Evolutionary conservation across 306 rosid species (phyloP).

Genomic region (Citrullus mucosospermus): DNA sequence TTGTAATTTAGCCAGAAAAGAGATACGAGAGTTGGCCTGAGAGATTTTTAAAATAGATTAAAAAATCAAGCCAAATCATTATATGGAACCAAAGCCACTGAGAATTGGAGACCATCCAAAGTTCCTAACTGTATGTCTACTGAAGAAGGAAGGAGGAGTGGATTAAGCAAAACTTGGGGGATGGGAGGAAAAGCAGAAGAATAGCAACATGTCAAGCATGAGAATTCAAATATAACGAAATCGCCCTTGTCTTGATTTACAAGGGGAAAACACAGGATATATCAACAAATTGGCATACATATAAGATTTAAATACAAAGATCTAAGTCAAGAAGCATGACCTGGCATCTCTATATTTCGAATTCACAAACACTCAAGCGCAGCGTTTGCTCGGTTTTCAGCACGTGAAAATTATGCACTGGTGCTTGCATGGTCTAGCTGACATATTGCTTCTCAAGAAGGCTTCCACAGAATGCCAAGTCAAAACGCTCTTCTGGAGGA

Average conservation of each 20-base stretch:
- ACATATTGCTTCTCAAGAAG: conserved; percentile 86
- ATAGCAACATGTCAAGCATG: not conserved
- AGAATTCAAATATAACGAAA: not conserved
- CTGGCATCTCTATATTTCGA: not conserved
- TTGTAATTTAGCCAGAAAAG: too few species aligned
- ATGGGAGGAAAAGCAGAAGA: not conserved
- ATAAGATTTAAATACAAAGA: not conserved
- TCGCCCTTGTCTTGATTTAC: not conserved
- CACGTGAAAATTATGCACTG: not conserved
- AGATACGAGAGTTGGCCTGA: too few species aligned
- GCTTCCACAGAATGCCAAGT: conserved; percentile 73
- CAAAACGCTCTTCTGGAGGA: conserved; percentile 87
- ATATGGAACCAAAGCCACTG: too few species aligned
- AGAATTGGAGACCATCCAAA: too few species aligned
- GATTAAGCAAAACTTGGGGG: too few species aligned
- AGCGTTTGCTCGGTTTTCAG: not conserved
- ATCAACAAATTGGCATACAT: not conserved
- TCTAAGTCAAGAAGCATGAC: not conserved
- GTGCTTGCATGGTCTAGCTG: conserved; percentile 30
- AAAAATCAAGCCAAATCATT: too few species aligned
- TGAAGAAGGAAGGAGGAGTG: too few species aligned
- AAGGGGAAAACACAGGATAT: not conserved
- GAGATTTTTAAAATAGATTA: too few species aligned
- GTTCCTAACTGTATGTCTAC: too few species aligned
- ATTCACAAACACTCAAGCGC: not conserved